phyloP scores from a whole-genome alignment of 73 alveolate species.

The Stentor coeruleus region DNA sequence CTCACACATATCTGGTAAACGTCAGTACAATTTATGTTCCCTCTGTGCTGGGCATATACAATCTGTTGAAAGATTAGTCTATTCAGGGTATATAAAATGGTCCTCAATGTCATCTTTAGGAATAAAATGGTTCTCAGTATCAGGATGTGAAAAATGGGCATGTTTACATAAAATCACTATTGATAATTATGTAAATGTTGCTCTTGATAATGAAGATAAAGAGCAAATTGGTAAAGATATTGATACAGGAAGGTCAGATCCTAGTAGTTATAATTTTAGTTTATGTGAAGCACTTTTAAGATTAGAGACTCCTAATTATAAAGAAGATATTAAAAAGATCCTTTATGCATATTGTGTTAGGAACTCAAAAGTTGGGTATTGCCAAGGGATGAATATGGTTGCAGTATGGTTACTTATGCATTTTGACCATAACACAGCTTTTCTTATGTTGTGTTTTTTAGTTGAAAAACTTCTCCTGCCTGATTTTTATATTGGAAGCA shows the following conservation, averaged over 20 bases:
- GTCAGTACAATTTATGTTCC: too few species aligned
- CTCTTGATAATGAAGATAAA: neutral
- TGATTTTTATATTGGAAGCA: neutral
- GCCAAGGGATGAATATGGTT: neutral
- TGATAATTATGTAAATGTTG: neutral
- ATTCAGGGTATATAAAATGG: slow-evolving; percentile 4
- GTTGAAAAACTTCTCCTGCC: slow-evolving; percentile 18
- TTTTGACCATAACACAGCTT: neutral
- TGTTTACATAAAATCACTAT: neutral
- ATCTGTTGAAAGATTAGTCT: too few species aligned
- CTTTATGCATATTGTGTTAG: neutral
- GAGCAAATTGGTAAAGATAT: slow-evolving; percentile 5
- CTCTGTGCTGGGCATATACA: too few species aligned
- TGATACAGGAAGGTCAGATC: slow-evolving; percentile 2
- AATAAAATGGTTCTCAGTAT: neutral
- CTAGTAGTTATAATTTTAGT: neutral
- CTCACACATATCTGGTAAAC: too few species aligned
- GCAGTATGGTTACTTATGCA: neutral
- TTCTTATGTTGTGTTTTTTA: neutral
- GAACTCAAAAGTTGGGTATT: slow-evolving; percentile 6
- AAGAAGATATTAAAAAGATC: neutral
- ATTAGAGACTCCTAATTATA: neutral
- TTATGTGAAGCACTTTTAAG: neutral
- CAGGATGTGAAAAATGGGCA: neutral
- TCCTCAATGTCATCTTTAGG: neutral